Evolutionary conservation across 345 rosid species (phyloP).

Genomic region (Gossypium raimondii): DNA sequence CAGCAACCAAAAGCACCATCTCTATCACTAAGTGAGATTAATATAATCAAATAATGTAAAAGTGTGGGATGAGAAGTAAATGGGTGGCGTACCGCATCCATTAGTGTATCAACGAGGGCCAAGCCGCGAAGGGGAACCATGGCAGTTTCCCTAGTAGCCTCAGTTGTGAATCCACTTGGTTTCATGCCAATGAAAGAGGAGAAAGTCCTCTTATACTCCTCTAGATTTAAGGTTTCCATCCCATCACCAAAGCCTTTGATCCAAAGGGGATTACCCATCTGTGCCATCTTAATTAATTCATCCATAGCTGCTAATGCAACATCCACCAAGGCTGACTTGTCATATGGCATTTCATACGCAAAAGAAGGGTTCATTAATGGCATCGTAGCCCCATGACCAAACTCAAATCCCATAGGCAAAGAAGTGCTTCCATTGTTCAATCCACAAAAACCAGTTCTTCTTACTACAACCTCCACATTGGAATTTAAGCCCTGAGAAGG

Average conservation of each 20-base stretch:
- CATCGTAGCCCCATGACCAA: conserved; percentile 17
- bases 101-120: conserved; percentile 56
- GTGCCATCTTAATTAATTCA: conserved; percentile 56
- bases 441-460: conserved; percentile 31
- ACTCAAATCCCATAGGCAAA: conserved; percentile 30
- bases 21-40: too few relatives aligned
- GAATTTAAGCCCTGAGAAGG: conserved; percentile 30
- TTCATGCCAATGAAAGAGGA: conserved; percentile 31
- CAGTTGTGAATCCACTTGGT: conserved; percentile 31
- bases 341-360: conserved; percentile 14
- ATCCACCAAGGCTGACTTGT: conserved; percentile 38
- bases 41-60: neutral
- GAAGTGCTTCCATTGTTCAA: conserved; percentile 6
- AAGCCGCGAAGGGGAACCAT: conserved; percentile 44
- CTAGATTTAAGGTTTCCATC: conserved; percentile 43
- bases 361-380: neutral
- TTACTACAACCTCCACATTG: conserved; percentile 29
- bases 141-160: conserved; percentile 60
- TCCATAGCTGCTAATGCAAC: conserved; percentile 58
- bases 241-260: conserved; percentile 37
- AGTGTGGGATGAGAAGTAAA: neutral
- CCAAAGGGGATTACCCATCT: conserved; percentile 49
- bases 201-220: conserved; percentile 47
- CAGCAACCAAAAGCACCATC: neutral
- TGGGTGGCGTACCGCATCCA: conserved; percentile 59